Base-by-base conservation (phyloP, 768 basidiomycete genomes). In the Tephrocybe sp. region DNA sequence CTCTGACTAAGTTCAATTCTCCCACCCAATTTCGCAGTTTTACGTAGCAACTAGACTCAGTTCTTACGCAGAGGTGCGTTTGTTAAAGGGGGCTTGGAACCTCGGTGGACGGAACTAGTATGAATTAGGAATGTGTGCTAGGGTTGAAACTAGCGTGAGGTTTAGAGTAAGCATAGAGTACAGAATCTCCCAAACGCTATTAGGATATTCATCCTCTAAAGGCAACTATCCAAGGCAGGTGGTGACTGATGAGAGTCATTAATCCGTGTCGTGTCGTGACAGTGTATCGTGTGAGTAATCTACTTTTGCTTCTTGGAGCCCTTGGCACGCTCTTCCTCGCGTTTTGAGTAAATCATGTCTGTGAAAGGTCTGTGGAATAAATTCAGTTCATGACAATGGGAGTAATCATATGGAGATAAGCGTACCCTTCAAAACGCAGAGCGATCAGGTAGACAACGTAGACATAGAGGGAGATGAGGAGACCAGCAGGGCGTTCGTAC, bases 361-460 rank as follows among this genome's bases (percentile, higher is more conserved):
- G 88, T 91, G 71, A 90, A 90, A 0, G 88, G 88, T 12, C 83
- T 86, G 34, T 4, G 34, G 50, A 19, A 22, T 12, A 31, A 24
- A 30, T 46, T 42, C 34, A 25, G 54, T 19, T 38, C 24, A n/a
- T 9, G 42, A 36, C 4, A n/a, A n/a, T 4, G 3, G 38, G 4
- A n/a, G 12, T 38, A 30, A 31, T n/a, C n/a, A 38, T 29, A 22
- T 27, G 38, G 38, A 19, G 34, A 29, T 18, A 18, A 5, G 73
- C 89, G 38, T 62, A 95, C 91, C 93, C 93, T 73, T 99, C 97
- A 63, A 79, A 97, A 22, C 76, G 77, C 42, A 97, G 75, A 2
- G 95, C 95, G 50, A 95, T 75, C 43, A 79, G 48, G 65, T 98
- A 98, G 36, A 88, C 83, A 46, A 91, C 66, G 66, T 89, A 90